A percentile compares a stretch with the other conserved stretches of the same genome.
These are phyloP conservation scores for Catunica adiposa DNA, from an alignment of 2,329 filamentous ascomycete genomes.

Conservation along the genomic window DNA sequence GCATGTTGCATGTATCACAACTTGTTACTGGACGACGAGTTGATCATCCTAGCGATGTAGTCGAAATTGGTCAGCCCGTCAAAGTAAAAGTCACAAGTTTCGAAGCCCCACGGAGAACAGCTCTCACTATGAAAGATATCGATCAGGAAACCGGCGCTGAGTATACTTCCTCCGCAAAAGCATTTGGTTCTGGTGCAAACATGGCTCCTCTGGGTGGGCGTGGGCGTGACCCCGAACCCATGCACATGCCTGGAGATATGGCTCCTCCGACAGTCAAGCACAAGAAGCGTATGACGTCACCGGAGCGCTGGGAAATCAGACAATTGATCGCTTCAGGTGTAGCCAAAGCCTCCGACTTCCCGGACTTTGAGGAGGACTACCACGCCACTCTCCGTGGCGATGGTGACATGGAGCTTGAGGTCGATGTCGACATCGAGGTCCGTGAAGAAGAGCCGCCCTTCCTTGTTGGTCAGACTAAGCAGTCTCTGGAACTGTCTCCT, in stretches of 20 bases:
- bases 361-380: slow-evolving; percentile 87
- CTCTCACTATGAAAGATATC: slow-evolving; percentile 92
- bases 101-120: slow-evolving; percentile 56
- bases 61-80: slow-evolving; percentile 64
- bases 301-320: slow-evolving; percentile 92
- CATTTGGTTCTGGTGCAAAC: slow-evolving; percentile 80
- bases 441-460: slow-evolving; percentile 94
- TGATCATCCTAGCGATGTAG: slow-evolving; percentile 77
- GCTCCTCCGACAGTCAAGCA: slow-evolving; percentile 31
- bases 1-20: slow-evolving; percentile 82
- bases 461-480: slow-evolving; percentile 87
- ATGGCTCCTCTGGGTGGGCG: slow-evolving; percentile 61
- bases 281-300: slow-evolving; percentile 89
- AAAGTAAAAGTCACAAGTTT: slow-evolving; percentile 88
- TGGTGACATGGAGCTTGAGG: slow-evolving; percentile 77
- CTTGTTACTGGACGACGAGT: slow-evolving; percentile 73
- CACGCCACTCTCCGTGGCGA: slow-evolving; percentile 75
- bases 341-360: slow-evolving; percentile 81
- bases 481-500: slow-evolving; percentile 83
- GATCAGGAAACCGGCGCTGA: slow-evolving; percentile 81
- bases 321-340: slow-evolving; percentile 93
- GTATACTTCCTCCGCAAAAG: slow-evolving; percentile 51
- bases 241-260: slow-evolving; percentile 18
- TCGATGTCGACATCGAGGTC: slow-evolving; percentile 94
- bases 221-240: slow-evolving; percentile 26